Percentiles rank a stretch among this genome's conserved stretches.
phyloP scores from a whole-genome alignment of 164 flowering plant species.

The Vitis rotundifolia region DNA sequence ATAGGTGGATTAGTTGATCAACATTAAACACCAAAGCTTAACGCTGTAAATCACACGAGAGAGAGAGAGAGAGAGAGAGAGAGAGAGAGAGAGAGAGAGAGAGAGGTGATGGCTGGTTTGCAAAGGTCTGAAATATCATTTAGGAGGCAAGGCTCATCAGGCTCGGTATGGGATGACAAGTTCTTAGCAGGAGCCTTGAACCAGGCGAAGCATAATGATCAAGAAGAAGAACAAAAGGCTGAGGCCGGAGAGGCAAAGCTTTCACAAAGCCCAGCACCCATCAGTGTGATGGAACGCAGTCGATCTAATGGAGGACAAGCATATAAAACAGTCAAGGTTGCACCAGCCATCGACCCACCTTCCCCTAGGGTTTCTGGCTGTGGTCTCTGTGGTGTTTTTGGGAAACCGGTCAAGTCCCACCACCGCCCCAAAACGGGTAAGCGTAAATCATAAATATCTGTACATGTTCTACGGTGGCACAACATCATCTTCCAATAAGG shows the following conservation, averaged over 20 bases:
- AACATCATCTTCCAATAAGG: too few species aligned
- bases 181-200: slow-evolving; percentile 42
- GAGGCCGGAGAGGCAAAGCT: slow-evolving; percentile 1
- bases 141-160: slow-evolving; percentile 88
- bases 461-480: too few species aligned
- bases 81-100: slow-evolving; percentile 11
- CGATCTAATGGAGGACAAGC: slow-evolving; percentile 18
- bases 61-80: slow-evolving; percentile 9
- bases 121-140: slow-evolving; percentile 72
- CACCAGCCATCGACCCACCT: slow-evolving; percentile 58
- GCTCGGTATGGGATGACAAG: slow-evolving; percentile 80
- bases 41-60: background rate
- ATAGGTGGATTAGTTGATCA: background rate
- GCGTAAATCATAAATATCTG: slow-evolving; percentile 10
- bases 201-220: slow-evolving; percentile 9
- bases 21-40: background rate
- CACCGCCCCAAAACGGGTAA: slow-evolving; percentile 17
- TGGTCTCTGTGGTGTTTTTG: slow-evolving; percentile 43
- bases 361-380: slow-evolving; percentile 68
- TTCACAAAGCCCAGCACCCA: slow-evolving; percentile 8
- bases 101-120: slow-evolving; percentile 45
- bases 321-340: slow-evolving; percentile 34
- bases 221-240: slow-evolving; percentile 9
- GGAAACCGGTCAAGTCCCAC: slow-evolving; percentile 23
- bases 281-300: slow-evolving; percentile 13